Percentiles rank a stretch among this genome's conserved stretches.
These are phyloP conservation scores for Lolium perenne DNA, from an alignment of 176 grass and related monocot genomes.

Conservation along the genomic window DNA sequence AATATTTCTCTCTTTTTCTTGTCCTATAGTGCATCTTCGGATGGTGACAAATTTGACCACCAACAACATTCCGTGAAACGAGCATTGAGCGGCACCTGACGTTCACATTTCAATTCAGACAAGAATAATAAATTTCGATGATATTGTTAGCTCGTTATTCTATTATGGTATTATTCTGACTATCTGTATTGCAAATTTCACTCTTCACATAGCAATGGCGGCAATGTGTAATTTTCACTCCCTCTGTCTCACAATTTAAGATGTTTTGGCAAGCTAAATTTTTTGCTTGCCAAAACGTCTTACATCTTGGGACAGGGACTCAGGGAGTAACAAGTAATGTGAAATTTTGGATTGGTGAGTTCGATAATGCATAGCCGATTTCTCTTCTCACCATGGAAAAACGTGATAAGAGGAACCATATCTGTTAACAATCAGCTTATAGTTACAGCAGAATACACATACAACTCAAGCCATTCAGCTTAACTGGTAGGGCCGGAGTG, in stretches of 20 bases:
- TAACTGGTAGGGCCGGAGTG: neutral
- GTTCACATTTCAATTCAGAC: slow-evolving; percentile 12
- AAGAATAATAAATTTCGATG: neutral
- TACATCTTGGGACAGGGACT: no score
- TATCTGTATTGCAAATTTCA: neutral
- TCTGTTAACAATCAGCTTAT: neutral
- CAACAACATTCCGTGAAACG: slow-evolving; percentile 34
- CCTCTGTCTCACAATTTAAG: no score
- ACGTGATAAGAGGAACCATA: neutral
- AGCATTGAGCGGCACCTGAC: slow-evolving; percentile 26
- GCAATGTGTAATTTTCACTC: no score
- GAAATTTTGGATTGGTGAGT: neutral
- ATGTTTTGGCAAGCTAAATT: no score
- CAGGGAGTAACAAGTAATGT: neutral
- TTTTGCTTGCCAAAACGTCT: no score
- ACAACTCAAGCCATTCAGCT: neutral
- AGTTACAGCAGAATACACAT: neutral
- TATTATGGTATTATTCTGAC: neutral
- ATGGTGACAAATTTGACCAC: slow-evolving; percentile 64
- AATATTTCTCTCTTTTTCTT: slow-evolving; percentile 27
- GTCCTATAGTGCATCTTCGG: slow-evolving; percentile 10
- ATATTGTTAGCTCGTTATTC: neutral
- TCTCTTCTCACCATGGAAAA: neutral
- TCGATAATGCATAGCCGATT: neutral
- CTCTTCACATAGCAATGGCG: neutral